Conservation (phyloP, 2,329 filamentous ascomycete species). For the Tolypocladium paradoxum region DNA sequence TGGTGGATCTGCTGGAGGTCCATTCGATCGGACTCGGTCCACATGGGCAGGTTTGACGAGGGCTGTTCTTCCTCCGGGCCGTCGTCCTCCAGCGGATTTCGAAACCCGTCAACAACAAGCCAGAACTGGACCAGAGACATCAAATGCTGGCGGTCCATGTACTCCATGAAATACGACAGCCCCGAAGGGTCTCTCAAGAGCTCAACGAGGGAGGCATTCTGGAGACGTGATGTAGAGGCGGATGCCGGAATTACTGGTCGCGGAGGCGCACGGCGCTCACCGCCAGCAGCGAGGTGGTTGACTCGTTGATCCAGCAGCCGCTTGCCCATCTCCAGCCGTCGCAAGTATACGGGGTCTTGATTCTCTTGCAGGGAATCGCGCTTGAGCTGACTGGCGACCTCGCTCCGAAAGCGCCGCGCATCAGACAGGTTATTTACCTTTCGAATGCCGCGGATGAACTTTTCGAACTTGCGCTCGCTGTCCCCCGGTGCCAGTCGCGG, state of each 20-base stretch:
- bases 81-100: conserved; percentile 81
- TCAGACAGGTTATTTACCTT: conserved; percentile 88
- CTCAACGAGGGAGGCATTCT: conserved; percentile 69
- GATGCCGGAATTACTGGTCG: conserved; percentile 13
- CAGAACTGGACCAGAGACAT: conserved; percentile 95
- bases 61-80: conserved; percentile 52
- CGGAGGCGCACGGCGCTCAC: conserved; percentile 31
- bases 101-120: conserved; percentile 93
- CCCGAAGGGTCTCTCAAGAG: conserved; percentile 84
- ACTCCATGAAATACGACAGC: conserved; percentile 98
- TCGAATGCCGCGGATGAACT: conserved; percentile 81
- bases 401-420: conserved; percentile 81
- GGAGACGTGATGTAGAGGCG: conserved; percentile 47
- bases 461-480: conserved; percentile 85
- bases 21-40: conserved; percentile 73
- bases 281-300: conserved; percentile 62
- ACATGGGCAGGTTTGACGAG: conserved; percentile 52
- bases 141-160: conserved; percentile 83
- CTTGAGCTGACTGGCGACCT: conserved; percentile 85
- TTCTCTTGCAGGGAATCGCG: conserved; percentile 67
- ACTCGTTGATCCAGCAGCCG: conserved; percentile 84
- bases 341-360: conserved; percentile 77
- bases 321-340: conserved; percentile 85
- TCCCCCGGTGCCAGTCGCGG: conserved; percentile 74
- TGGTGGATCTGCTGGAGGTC: conserved; percentile 90